phyloP scores from a whole-genome alignment of 768 basidiomycete species.

The Amyloporia xantha region DNA sequence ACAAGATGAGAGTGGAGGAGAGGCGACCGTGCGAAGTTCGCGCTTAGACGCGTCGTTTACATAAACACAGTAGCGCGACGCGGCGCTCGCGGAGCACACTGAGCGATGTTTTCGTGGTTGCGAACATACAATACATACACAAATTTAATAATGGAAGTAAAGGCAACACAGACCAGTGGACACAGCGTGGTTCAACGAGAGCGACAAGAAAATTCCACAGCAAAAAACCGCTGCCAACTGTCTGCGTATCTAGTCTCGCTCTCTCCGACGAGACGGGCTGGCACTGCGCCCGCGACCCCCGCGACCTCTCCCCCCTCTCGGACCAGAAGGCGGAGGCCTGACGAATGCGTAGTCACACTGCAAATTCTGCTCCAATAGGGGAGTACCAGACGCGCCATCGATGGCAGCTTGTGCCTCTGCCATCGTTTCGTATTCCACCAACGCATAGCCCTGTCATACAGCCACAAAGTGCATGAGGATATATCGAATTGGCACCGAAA shows the following conservation, averaged over 20 bases:
- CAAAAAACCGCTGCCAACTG: too few relatives aligned
- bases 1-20: conserved; percentile 1
- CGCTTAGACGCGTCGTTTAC: not conserved
- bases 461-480: conserved; percentile 3
- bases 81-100: not conserved
- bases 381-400: conserved; percentile 78
- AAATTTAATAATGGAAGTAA: not conserved
- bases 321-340: conserved; percentile 74
- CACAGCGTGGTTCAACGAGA: not conserved
- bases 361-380: conserved; percentile 78
- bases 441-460: conserved; percentile 80
- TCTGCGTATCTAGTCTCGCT: conserved; percentile 6
- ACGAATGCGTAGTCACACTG: conserved; percentile 93
- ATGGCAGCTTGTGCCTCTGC: conserved; percentile 92
- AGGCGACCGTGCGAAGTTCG: conserved; percentile 11
- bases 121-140: not conserved
- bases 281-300: conserved; percentile 67
- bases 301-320: conserved; percentile 68
- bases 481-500: not conserved
- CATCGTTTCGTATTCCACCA: conserved; percentile 97
- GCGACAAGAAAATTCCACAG: too few relatives aligned
- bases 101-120: too few relatives aligned
- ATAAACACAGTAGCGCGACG: not conserved
- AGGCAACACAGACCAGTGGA: not conserved
- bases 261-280: conserved; percentile 59